Base-by-base conservation (phyloP, 2,329 filamentous ascomycete genomes). In the Gnomoniopsis sp. region DNA sequence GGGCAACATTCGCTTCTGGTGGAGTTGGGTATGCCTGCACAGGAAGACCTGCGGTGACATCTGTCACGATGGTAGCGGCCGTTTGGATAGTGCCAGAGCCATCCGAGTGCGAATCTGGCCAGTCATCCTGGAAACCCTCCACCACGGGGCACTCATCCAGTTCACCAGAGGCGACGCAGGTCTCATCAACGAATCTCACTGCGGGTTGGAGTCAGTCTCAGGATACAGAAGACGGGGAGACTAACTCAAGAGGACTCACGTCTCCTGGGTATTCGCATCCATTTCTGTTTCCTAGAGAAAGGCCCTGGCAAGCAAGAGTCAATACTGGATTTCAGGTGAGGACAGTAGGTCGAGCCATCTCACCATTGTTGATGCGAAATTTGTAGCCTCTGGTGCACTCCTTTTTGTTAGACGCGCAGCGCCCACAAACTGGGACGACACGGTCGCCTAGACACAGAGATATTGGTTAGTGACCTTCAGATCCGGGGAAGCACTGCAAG, bases 401-500 rank as follows among this genome's bases (percentile, higher is more conserved):
- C 6, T 64, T 65, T 23, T 65, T 63, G 36, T 63, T 63, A 52
- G 61, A 63, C 12, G 61, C 57, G 55, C 72, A 74, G 33, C 71
- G 68, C 22, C 71, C 69, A 58, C 72, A 74, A 3, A 64, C 60
- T 21, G 71, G 72, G 33, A 67, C 69, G 1, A 66, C 67, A 47
- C 76, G 72, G 57, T 79, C 77, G 65, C 76, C 75, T 78, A 59
- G 21, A 50, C 12, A 51, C 19, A 21, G 30, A 19, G 17, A 15
- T 43, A 19, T 26, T 47, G 43, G 30, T 60, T 46, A 57, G 59
- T 34, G 58, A 50, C 38, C 21, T 52, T 41, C 55, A 44, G 41
- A 49, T 21, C 38, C 33, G 50, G 56, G 38, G 46, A 38, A 26
- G 7, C 55, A 44, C 34, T 14, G 26, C 48, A 33, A 33, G 33